Evolutionary conservation across 371 early-diverging fungal species (phyloP), one percentile per base, ranked within the genome.

Genomic region (Apophysomyces sp.): DNA sequence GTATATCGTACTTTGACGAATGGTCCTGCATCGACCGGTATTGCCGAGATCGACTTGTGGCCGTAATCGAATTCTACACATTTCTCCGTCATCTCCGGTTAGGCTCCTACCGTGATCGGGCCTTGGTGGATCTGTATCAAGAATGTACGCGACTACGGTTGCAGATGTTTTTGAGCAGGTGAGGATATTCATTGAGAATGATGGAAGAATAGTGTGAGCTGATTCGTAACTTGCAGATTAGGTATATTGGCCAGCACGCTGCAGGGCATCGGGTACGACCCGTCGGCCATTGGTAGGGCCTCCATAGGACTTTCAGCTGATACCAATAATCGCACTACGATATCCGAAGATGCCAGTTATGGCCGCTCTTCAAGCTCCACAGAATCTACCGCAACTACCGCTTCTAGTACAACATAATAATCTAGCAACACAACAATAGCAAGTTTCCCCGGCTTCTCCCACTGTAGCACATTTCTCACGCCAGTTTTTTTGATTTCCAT

Each of bases 21-120:
- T 92, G 92, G 92, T 74, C 80, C 39, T 89, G 89, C 54, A 83
- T 93, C 27, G 93, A 92, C 65, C 68, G 74, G n/a, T 73, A 78
- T 59, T 93, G 94, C 72, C 87, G 90, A 26, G 92, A 91, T 76
- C 80, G 93, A 8, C 60, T 93, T 34, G 83, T 89, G 13, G 81
- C 90, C 18, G 91, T 86, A 1, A 85, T 89, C 61, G 92, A 90
- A 66, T 92, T 92, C 58, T 93, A 92, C 67, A 74, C 83, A 11
- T 92, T 92, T 72, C 80, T 93, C 44, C 82, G 90, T 26, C 86
- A 90, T 58, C 67, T 94, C 24, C 78, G 87, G 55, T 81, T 85
- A 41, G 93, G 93, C 15, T 77, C 85, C 30, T 92, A 87, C 66
- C 76, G 86, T 15, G 83, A 87, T 44, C 82, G 90, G 44, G 76